These are phyloP conservation scores for Eucalyptus polyanthemos DNA, from an alignment of 345 rosid species.

Conservation along the genomic window DNA sequence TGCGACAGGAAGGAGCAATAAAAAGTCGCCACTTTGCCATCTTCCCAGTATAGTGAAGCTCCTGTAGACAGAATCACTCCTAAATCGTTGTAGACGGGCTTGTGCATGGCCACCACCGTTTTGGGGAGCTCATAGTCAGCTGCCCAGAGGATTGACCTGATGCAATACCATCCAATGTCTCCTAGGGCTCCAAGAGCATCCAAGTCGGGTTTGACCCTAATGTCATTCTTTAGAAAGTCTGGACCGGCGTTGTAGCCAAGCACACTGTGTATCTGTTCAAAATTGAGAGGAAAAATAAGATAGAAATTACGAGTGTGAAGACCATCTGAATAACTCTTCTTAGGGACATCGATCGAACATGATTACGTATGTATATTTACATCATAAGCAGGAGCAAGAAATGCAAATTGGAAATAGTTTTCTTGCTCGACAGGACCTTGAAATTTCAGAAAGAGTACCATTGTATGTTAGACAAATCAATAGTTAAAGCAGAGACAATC, in stretches of 20 bases:
- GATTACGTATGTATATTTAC: neutral
- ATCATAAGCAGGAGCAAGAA: neutral
- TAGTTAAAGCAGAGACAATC: neutral
- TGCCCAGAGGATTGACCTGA: slow-evolving; percentile 2
- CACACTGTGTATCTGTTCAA: neutral
- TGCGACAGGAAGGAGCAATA: neutral
- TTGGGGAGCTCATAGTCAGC: neutral
- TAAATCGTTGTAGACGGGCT: neutral
- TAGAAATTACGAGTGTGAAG: neutral
- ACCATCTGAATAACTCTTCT: neutral
- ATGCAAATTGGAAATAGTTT: neutral
- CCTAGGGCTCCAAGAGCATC: slow-evolving; percentile 3
- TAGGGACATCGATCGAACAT: neutral
- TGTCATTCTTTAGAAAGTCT: neutral
- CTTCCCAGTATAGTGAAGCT: neutral
- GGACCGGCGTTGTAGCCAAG: neutral
- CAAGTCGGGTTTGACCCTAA: slow-evolving; percentile 2
- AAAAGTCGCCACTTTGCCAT: neutral
- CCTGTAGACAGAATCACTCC: neutral
- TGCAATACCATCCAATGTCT: slow-evolving; percentile 8
- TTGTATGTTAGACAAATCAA: neutral
- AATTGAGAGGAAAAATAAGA: neutral
- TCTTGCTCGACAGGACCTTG: neutral
- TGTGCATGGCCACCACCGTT: neutral
- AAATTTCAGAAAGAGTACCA: neutral